phyloP scores from a whole-genome alignment of 225 moss, liverwort and hornwort species.

The Polytrichum formosum region DNA sequence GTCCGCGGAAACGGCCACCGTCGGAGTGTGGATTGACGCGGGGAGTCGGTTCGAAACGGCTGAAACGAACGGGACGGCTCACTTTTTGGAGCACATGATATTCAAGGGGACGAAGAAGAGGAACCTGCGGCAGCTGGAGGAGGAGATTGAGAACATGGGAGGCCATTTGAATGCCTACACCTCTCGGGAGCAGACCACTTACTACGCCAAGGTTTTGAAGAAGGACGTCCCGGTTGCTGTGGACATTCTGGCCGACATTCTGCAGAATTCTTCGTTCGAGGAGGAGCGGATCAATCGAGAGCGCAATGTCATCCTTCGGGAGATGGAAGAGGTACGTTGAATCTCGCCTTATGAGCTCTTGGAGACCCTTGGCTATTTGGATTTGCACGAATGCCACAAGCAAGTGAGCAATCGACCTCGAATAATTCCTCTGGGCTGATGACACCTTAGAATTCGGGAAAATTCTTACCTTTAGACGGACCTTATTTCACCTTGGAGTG shows the following conservation, averaged over 20 bases:
- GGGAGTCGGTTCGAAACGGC: conserved; percentile 77
- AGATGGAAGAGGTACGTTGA: conserved; percentile 77
- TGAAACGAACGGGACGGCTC: conserved; percentile 80
- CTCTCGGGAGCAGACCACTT: conserved; percentile 86
- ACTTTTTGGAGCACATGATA: conserved; percentile 93
- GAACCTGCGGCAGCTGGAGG: conserved; percentile 61
- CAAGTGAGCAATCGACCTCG: too few relatives aligned
- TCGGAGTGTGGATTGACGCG: conserved; percentile 88
- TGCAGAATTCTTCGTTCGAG: conserved; percentile 89
- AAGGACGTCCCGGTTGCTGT: conserved; percentile 69
- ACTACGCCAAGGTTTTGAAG: conserved; percentile 80
- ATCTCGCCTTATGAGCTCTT: too few relatives aligned
- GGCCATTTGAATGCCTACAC: conserved; percentile 92
- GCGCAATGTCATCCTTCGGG: conserved; percentile 76
- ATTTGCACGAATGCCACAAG: too few relatives aligned
- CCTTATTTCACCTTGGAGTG: too few relatives aligned
- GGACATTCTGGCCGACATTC: conserved; percentile 78
- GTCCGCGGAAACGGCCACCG: conserved; percentile 67
- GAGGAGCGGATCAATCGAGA: conserved; percentile 80
- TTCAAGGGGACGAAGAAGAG: conserved; percentile 79
- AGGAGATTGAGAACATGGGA: conserved; percentile 98
- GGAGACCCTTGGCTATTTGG: too few relatives aligned
- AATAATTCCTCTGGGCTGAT: too few relatives aligned
- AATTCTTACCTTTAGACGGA: too few relatives aligned
- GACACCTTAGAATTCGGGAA: too few relatives aligned